Conservation (phyloP, 2,329 filamentous ascomycete genomes). For the Xenoacremonium recifei region DNA sequence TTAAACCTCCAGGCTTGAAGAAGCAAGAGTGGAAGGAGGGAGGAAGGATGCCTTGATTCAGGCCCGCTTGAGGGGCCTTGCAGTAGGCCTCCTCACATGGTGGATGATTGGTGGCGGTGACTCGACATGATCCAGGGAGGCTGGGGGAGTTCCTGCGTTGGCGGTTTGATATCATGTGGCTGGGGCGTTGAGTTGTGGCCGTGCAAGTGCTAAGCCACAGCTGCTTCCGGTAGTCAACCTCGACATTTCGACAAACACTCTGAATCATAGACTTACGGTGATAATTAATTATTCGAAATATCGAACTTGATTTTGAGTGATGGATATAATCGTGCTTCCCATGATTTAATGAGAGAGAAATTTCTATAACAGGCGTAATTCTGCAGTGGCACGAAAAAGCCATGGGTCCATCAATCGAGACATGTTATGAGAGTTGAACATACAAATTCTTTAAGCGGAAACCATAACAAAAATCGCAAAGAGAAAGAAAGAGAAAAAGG, state of each 20-base stretch:
- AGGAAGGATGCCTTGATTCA: conserved; percentile 1
- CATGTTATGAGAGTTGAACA: too few relatives aligned
- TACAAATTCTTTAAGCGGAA: too few relatives aligned
- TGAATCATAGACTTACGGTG: neutral
- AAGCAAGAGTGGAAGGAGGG: neutral
- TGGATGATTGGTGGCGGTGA: conserved; percentile 20
- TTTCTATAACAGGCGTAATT: too few relatives aligned
- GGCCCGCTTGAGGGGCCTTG: neutral
- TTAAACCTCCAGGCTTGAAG: neutral
- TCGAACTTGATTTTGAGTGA: neutral
- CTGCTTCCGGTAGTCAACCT: too few relatives aligned
- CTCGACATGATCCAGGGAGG: conserved; percentile 11
- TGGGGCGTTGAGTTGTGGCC: conserved; percentile 16
- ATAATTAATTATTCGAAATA: neutral
- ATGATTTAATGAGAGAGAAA: too few relatives aligned
- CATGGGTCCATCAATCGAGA: too few relatives aligned
- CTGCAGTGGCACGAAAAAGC: too few relatives aligned
- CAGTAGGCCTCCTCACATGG: conserved; percentile 11
- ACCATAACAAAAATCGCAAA: too few relatives aligned
- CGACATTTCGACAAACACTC: neutral
- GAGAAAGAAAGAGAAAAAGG: too few relatives aligned
- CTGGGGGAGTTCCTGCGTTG: conserved; percentile 9
- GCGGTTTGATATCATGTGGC: conserved; percentile 17
- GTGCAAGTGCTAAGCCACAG: conserved; percentile 4
- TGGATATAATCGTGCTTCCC: too few relatives aligned